Percentiles rank a stretch among this genome's conserved stretches.
phyloP scores from a whole-genome alignment of 2,329 filamentous ascomycete species.

The Arthrobotrys conoides region DNA sequence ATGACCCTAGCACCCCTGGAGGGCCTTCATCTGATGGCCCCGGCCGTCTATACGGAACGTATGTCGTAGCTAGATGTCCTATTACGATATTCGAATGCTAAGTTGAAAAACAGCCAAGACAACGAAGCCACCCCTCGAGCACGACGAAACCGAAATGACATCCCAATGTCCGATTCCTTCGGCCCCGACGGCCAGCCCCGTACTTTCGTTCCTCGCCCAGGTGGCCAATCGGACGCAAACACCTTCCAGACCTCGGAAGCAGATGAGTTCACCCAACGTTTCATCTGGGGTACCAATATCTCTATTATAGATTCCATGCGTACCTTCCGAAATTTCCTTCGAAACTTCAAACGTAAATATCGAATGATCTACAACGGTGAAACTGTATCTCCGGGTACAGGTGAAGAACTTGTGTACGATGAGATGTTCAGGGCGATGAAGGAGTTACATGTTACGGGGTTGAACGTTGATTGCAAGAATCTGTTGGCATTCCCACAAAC shows the following conservation, averaged over 20 bases:
- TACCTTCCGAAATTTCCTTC: constrained; percentile 90
- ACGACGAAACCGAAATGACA: constrained; percentile 62
- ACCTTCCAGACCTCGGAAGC: constrained; percentile 72
- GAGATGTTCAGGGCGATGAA: constrained; percentile 92
- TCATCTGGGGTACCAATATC: constrained; percentile 98
- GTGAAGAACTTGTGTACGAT: constrained; percentile 85
- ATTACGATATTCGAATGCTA: constrained; percentile 1
- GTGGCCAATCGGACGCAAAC: constrained; percentile 78
- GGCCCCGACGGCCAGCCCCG: constrained; percentile 71
- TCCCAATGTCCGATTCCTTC: constrained; percentile 63
- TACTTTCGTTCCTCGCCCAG: constrained; percentile 76
- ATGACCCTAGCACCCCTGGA: constrained; percentile 63
- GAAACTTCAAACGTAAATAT: constrained; percentile 93
- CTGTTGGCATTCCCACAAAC: constrained; percentile 94
- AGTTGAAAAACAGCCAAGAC: constrained; percentile 42
- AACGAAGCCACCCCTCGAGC: constrained; percentile 50
- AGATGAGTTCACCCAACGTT: constrained; percentile 82
- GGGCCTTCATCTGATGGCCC: constrained; percentile 40
- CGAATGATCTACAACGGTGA: constrained; percentile 93
- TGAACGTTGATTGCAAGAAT: constrained; percentile 91
- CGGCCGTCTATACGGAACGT: constrained; percentile 28
- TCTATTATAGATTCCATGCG: constrained; percentile 90
- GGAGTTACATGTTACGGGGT: constrained; percentile 82
- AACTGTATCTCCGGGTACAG: constrained; percentile 77
- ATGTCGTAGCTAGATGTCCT: not conserved